Conservation (phyloP, 2,329 filamentous ascomycete species). For the Elsinoe batatas region DNA sequence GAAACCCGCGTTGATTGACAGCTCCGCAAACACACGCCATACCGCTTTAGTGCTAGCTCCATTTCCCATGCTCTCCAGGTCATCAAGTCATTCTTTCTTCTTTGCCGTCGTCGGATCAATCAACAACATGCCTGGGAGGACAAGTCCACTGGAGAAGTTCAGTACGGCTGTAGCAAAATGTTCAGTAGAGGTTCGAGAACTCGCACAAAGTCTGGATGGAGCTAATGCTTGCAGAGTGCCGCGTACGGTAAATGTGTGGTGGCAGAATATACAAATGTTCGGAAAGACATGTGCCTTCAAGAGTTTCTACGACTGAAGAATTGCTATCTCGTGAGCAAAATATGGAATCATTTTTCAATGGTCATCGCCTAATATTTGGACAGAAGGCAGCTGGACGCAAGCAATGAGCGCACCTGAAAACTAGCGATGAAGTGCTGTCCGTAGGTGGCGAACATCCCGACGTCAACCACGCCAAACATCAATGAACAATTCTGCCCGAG, state of each 20-base stretch:
- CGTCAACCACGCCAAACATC: no score
- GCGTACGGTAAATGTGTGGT: conserved; percentile 87
- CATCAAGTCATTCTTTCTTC: neutral
- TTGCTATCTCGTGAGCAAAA: conserved; percentile 61
- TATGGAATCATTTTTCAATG: neutral
- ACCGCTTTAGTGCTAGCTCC: neutral
- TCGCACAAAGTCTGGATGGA: neutral
- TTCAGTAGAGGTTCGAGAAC: conserved; percentile 47
- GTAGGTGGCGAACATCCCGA: no score
- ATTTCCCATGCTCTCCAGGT: neutral
- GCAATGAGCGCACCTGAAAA: neutral
- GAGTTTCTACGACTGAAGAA: conserved; percentile 82
- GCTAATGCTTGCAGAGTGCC: conserved; percentile 50
- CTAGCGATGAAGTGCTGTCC: no score
- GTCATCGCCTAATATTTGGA: no score
- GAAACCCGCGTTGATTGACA: neutral
- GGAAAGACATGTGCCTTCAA: conserved; percentile 79
- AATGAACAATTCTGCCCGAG: no score
- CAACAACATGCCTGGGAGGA: conserved; percentile 34
- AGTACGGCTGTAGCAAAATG: conserved; percentile 57
- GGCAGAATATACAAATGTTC: conserved; percentile 77
- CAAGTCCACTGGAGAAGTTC: conserved; percentile 59
- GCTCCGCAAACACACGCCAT: conserved; percentile 6
- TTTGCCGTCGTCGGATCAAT: neutral
- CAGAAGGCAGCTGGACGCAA: conserved; percentile 3